Evolutionary conservation across 2,329 filamentous ascomycete species (phyloP), one percentile per base, ranked within the genome.

Genomic region (Curvularia sp.): DNA sequence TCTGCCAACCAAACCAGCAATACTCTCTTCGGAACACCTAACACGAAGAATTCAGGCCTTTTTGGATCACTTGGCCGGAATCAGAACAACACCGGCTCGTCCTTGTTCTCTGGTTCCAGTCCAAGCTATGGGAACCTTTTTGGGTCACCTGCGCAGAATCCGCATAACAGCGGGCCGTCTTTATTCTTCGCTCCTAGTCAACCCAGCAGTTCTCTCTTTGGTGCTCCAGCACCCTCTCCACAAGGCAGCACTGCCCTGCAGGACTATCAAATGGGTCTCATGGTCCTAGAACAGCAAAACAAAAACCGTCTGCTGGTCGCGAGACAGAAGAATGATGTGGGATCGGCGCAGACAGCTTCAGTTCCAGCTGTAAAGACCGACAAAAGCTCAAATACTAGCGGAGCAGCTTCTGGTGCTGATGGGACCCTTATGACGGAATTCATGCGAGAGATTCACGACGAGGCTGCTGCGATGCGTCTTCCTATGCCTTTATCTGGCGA

Each of bases 181-280:
- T 7, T 50, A 13, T 34, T 21, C 23, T 18, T 13, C 8, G 23
- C 12, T 41, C n/a, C 13, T 3, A 50, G 15, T 10, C 28, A 21
- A 12, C 25, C 36, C 15, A 32, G 23, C n/a, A n/a, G 21, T 13
- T 27, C 15, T n/a, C 9, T 46, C 18, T 47, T 32, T 7, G 18
- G 28, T 10, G 28, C 43, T 5, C n/a, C 43, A 15, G n/a, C 27
- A 15, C 27, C 43, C 12, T 21, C 43, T 5, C 1, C 43, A 3
- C 9, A 10, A 10, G 28, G 10, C 12, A 32, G 15, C 9, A 32
- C 2, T 13, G 9, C n/a, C n/a, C 81, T 93, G 27, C 89, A 92
- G 74, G 90, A 93, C 74, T 93, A 93, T 69, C 90, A 93, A 79
- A 92, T 92, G 89, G 89, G 92, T 71, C 77, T 93, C 72, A 93